Percentiles rank a stretch among this genome's conserved stretches.
These are phyloP conservation scores for Cyberlindnera veronae DNA, from an alignment of 805 yeast species.

Conservation along the genomic window DNA sequence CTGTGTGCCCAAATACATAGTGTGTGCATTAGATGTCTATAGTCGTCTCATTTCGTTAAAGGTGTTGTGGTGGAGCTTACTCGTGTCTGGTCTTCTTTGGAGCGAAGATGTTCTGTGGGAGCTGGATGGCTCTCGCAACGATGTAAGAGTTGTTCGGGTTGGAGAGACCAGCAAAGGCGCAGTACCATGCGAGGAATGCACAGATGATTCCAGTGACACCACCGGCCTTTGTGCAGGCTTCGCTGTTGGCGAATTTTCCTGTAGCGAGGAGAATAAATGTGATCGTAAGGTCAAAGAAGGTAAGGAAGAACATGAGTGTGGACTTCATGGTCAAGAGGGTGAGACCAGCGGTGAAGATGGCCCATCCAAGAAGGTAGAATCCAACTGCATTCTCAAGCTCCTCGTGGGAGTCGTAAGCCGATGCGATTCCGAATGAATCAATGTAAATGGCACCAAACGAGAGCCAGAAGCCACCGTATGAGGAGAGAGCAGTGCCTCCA, in stretches of 20 bases:
- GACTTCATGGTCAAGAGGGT: conserved; percentile 44
- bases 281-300: conserved; percentile 43
- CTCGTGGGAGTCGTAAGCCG: conserved; percentile 36
- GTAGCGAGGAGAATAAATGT: conserved; percentile 46
- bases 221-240: conserved; percentile 45
- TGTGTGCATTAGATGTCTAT: no score
- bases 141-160: conserved; percentile 62
- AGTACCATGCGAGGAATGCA: conserved; percentile 63
- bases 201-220: conserved; percentile 64
- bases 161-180: conserved; percentile 68
- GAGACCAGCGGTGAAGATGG: conserved; percentile 48
- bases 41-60: no score
- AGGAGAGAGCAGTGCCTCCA: conserved; percentile 47
- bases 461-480: conserved; percentile 61
- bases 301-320: conserved; percentile 44
- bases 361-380: conserved; percentile 51
- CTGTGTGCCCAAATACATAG: no score
- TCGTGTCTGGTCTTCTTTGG: conserved; percentile 11
- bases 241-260: conserved; percentile 41
- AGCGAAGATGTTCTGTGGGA: conserved; percentile 30
- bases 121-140: conserved; percentile 31
- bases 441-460: conserved; percentile 57
- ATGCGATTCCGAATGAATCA: conserved; percentile 48
- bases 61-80: background rate
- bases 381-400: conserved; percentile 47